Percentiles rank a stretch among this genome's conserved stretches.
These are phyloP conservation scores for Pichia membranifaciens DNA, from an alignment of 805 yeast species.

Conservation along the genomic window DNA sequence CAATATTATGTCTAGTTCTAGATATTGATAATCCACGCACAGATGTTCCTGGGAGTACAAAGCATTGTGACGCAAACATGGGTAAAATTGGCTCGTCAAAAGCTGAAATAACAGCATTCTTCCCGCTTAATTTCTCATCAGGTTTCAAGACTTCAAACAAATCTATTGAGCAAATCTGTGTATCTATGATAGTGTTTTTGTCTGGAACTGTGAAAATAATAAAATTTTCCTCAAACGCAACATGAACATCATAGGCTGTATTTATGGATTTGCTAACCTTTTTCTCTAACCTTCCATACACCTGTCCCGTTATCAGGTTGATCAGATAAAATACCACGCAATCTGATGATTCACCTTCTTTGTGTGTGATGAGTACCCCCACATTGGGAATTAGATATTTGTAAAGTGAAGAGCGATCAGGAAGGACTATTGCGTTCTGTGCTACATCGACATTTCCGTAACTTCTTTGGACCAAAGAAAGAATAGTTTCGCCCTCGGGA, in stretches of 20 bases:
- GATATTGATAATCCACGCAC: slow-evolving; percentile 50
- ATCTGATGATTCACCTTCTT: background rate
- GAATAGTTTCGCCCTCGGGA: slow-evolving; percentile 31
- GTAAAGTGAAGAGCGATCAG: slow-evolving; percentile 69
- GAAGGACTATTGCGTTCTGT: slow-evolving; percentile 62
- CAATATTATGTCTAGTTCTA: slow-evolving; percentile 57
- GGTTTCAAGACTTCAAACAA: slow-evolving; percentile 63
- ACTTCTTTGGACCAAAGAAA: slow-evolving; percentile 36
- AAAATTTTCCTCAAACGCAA: slow-evolving; percentile 81
- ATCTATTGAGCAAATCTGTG: slow-evolving; percentile 67
- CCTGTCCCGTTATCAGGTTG: slow-evolving; percentile 66
- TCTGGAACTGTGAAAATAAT: slow-evolving; percentile 62
- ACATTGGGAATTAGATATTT: slow-evolving; percentile 77
- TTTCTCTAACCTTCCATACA: slow-evolving; percentile 37
- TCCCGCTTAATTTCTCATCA: slow-evolving; percentile 34
- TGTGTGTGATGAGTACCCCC: slow-evolving; percentile 25
- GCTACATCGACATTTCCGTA: slow-evolving; percentile 38
- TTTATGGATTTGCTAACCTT: background rate
- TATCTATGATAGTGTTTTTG: slow-evolving; percentile 34
- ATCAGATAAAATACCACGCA: slow-evolving; percentile 46
- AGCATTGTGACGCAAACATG: slow-evolving; percentile 49
- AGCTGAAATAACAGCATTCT: slow-evolving; percentile 15
- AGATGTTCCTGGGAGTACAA: slow-evolving; percentile 48
- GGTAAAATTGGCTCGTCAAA: slow-evolving; percentile 34
- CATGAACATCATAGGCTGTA: slow-evolving; percentile 30